Percentiles rank a stretch among this genome's conserved stretches.
Evolutionary conservation across 176 grass and related monocot species (phyloP).

Genomic region (Bothriochloa decipiens): DNA sequence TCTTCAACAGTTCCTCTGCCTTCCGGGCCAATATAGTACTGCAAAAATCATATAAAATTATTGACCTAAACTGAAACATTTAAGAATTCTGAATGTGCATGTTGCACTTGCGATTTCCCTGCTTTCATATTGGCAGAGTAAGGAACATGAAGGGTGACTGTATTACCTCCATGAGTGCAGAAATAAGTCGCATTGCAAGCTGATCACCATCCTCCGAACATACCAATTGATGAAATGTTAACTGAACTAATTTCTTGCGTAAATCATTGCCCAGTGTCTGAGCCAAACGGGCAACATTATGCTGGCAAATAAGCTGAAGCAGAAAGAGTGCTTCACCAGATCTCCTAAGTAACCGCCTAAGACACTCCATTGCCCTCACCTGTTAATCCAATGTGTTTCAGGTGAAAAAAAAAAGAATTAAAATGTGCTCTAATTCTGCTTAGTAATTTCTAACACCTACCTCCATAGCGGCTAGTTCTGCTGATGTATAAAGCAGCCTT

Average conservation of each 20-base stretch:
- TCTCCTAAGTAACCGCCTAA: constrained; percentile 95
- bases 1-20: constrained; percentile 86
- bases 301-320: constrained; percentile 92
- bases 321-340: constrained; percentile 94
- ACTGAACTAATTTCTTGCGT: constrained; percentile 68
- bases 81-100: constrained; percentile 15
- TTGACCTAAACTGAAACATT: constrained; percentile 5
- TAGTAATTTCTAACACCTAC: constrained; percentile 65
- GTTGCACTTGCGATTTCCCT: background rate
- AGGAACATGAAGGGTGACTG: constrained; percentile 8
- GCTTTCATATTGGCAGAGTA: constrained; percentile 4
- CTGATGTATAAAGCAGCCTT: constrained; percentile 67
- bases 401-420: constrained; percentile 27
- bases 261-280: constrained; percentile 73
- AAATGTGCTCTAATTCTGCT: background rate
- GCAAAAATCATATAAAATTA: constrained; percentile 48
- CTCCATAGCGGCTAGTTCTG: constrained; percentile 97
- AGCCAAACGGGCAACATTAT: constrained; percentile 86
- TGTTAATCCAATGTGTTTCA: constrained; percentile 44
- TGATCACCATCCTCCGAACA: constrained; percentile 93
- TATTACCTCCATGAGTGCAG: constrained; percentile 93
- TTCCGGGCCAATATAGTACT: constrained; percentile 96
- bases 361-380: constrained; percentile 98
- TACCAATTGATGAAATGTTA: constrained; percentile 93
- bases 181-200: constrained; percentile 81